Conservation (phyloP, 192 early-diverging fungal genomes). For the Umbelopsis sp. region DNA sequence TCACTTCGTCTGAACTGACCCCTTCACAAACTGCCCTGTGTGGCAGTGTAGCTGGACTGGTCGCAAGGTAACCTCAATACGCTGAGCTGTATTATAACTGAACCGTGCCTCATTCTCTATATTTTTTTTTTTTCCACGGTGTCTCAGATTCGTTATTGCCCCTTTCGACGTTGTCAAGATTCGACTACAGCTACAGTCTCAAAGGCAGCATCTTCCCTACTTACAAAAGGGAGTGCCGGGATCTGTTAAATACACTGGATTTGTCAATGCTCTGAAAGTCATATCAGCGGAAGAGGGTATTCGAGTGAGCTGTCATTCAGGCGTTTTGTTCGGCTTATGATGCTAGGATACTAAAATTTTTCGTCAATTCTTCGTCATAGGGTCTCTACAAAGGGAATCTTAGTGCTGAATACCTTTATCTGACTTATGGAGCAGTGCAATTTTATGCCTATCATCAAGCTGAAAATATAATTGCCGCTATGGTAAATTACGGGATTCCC, state of each 20-base stretch:
- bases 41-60: slow-evolving; percentile 59
- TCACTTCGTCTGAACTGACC: slow-evolving; percentile 31
- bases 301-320: slow-evolving; percentile 47
- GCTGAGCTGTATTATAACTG: not conserved
- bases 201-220: slow-evolving; percentile 25
- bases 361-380: slow-evolving; percentile 30
- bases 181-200: slow-evolving; percentile 61
- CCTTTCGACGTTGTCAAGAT: slow-evolving; percentile 97
- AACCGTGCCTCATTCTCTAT: too few species aligned
- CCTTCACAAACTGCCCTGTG: slow-evolving; percentile 46
- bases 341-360: not conserved
- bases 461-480: slow-evolving; percentile 33
- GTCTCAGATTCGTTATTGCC: slow-evolving; percentile 79
- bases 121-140: slow-evolving; percentile 2
- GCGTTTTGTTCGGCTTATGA: not conserved
- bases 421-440: slow-evolving; percentile 88
- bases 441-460: slow-evolving; percentile 77
- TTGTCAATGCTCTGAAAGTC: slow-evolving; percentile 63
- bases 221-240: slow-evolving; percentile 37
- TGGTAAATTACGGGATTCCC: slow-evolving; percentile 13
- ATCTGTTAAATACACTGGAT: slow-evolving; percentile 59
- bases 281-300: slow-evolving; percentile 86
- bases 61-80: slow-evolving; percentile 27
- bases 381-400: slow-evolving; percentile 95
- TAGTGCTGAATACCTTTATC: slow-evolving; percentile 90